Percentiles rank a stretch among this genome's conserved stretches.
Evolutionary conservation across 441 rosid genomes (phyloP).

Genomic region (Gossypium gossypioides): DNA sequence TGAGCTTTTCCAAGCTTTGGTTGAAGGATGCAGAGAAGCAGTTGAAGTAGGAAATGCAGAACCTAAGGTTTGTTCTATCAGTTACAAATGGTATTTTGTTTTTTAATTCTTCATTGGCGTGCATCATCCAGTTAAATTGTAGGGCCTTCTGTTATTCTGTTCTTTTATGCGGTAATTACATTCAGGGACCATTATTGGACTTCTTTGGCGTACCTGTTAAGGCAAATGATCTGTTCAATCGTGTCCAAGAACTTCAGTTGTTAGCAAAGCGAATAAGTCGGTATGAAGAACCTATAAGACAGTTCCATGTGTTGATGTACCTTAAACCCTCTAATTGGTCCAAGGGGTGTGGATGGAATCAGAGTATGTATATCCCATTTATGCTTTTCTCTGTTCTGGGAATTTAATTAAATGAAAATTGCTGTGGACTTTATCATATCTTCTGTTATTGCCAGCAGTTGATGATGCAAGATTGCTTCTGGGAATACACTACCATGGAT

Average conservation of each 20-base stretch:
- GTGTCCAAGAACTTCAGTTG: conserved; percentile 84
- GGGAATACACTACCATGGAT: conserved; percentile 86
- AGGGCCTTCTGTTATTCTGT: neutral
- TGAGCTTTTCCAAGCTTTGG: conserved; percentile 77
- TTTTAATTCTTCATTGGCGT: neutral
- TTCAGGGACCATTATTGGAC: conserved; percentile 85
- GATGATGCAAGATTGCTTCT: conserved; percentile 98
- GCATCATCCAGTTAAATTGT: neutral
- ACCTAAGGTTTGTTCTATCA: conserved; percentile 50
- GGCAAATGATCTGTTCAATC: conserved; percentile 68
- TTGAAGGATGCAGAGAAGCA: conserved; percentile 85
- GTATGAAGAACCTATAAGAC: conserved; percentile 76
- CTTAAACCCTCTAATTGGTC: conserved; percentile 99
- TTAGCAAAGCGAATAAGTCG: conserved; percentile 71
- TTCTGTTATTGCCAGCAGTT: conserved; percentile 33
- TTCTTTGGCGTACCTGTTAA: conserved; percentile 95
- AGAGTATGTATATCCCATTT: conserved; percentile 38
- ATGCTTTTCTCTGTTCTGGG: neutral
- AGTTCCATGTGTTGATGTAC: conserved; percentile 71
- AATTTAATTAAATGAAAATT: neutral
- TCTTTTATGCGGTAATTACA: conserved; percentile 12
- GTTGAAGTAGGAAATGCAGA: conserved; percentile 54
- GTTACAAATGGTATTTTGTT: neutral
- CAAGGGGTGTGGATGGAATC: conserved; percentile 99
- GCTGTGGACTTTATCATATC: conserved; percentile 2